Conservation (phyloP, 169 alveolate genomes). For the Neospora caninum region DNA sequence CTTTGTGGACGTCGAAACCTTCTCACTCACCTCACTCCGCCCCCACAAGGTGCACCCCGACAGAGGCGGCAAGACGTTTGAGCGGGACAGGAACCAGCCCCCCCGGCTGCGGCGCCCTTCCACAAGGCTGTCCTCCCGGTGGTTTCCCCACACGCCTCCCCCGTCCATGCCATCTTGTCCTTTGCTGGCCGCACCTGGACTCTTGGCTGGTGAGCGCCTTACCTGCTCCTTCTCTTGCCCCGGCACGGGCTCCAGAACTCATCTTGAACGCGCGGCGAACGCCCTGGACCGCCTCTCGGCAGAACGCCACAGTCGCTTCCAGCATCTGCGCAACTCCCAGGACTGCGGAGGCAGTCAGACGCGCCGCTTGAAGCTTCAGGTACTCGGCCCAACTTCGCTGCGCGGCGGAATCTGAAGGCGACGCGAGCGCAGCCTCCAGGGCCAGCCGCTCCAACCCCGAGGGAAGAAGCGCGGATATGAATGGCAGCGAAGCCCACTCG, state of each 20-base stretch:
- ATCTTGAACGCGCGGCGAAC: neutral
- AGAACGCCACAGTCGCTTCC: neutral
- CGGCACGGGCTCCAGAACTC: neutral
- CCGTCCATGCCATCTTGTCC: neutral
- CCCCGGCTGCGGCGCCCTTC: too few species aligned
- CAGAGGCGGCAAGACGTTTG: too few species aligned
- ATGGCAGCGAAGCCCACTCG: neutral
- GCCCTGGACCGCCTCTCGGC: slow-evolving; percentile 2
- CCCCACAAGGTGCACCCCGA: too few species aligned
- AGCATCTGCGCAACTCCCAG: neutral
- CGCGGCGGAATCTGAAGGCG: neutral
- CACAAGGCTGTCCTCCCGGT: too few species aligned
- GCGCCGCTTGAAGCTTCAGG: neutral
- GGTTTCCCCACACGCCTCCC: neutral
- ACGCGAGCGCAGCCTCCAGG: slow-evolving; percentile 12
- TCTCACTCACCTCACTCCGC: too few species aligned
- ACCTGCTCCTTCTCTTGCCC: neutral
- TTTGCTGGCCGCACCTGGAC: too few species aligned
- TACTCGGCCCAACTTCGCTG: neutral
- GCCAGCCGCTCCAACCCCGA: neutral
- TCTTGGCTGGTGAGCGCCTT: neutral
- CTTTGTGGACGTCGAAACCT: too few species aligned
- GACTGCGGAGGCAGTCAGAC: neutral
- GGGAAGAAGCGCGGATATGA: neutral
- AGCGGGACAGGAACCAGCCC: too few species aligned